Evolutionary conservation across 441 rosid species (phyloP), one percentile per base, ranked within the genome.

Genomic region (Corymbia citriodora): DNA sequence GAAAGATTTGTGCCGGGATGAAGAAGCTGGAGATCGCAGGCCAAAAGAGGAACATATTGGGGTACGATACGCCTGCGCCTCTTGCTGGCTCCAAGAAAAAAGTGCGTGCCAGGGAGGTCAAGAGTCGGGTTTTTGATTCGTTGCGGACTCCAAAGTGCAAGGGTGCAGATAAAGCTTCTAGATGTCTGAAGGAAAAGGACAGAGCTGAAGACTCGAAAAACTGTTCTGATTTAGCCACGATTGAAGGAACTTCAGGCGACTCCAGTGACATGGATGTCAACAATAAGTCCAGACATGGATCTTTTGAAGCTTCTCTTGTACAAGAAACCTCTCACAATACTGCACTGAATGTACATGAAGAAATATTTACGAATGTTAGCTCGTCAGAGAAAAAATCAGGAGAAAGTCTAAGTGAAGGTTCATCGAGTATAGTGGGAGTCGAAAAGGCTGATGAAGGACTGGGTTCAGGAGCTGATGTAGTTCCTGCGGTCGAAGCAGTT

Each of bases 81-180:
- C 86, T 92, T 53, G 96, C 92, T 82, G 91, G 93, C 88, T 85
- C 94, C 74, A 93, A 90, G 92, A 96, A 91, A 86, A 95, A 93
- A 83, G 68, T 92, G 17, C 92, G 93, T 92, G 95, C 93, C 82
- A 92, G 99, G 89, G 98, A 96, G 94, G 98, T 97, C 91, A 97
- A 96, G 91, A 97, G 99, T 94, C 94, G 99, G 93, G 98, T 97
- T 72, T 97, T 92, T 93, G 98, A 97, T 94, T 96, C 95, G 5
- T 53, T 95, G 89, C 89, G 49, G 82, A 89, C 92, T 87, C 93
- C 90, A 88, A 94, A 91, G 55, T 91, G 87, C 83, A 94, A 92
- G 83, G 92, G 49, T n/a, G 94, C 91, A 61, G 88, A 88, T 65
- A 93, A 92, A 90, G 85, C 91, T 93, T 50, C 89, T 27, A 92